phyloP scores from a whole-genome alignment of 2,329 filamentous ascomycete species.

The Geosmithia putterillii region DNA sequence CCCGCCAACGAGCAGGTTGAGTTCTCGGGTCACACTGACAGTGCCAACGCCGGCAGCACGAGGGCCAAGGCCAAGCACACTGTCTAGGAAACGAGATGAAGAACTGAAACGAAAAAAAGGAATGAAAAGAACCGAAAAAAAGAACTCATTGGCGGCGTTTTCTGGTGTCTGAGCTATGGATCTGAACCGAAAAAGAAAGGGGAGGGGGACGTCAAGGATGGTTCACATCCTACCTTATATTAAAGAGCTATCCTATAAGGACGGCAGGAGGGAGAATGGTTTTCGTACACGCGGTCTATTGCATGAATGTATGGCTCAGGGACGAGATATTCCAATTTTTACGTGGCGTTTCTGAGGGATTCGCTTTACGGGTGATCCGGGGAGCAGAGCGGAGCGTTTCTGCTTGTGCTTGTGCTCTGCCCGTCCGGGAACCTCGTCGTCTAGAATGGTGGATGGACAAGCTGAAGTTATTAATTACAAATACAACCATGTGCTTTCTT shows the following conservation, averaged over 20 bases:
- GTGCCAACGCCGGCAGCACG: slow-evolving; percentile 83
- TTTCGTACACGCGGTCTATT: neutral
- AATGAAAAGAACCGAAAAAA: neutral
- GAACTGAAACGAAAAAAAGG: neutral
- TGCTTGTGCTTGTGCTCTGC: no score
- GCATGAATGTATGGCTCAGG: neutral
- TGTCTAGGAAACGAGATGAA: slow-evolving; percentile 38
- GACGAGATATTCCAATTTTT: neutral
- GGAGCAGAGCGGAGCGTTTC: no score
- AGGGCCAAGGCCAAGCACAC: slow-evolving; percentile 90
- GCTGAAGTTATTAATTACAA: no score
- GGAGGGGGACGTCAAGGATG: neutral
- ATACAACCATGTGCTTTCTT: no score
- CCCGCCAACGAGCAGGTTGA: slow-evolving; percentile 69
- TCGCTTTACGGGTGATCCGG: no score
- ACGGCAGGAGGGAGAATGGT: neutral
- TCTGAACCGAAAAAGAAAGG: neutral
- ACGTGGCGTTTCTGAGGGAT: neutral
- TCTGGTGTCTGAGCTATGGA: neutral
- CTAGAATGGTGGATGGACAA: no score
- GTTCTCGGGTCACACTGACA: slow-evolving; percentile 94
- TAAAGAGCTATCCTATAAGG: no score
- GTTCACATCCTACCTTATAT: no score
- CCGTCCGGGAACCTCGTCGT: neutral
- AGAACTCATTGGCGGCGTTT: neutral